Evolutionary conservation across 164 flowering plant species (phyloP), one percentile per base, ranked within the genome.

Genomic region (Euptelea pleiosperma): DNA sequence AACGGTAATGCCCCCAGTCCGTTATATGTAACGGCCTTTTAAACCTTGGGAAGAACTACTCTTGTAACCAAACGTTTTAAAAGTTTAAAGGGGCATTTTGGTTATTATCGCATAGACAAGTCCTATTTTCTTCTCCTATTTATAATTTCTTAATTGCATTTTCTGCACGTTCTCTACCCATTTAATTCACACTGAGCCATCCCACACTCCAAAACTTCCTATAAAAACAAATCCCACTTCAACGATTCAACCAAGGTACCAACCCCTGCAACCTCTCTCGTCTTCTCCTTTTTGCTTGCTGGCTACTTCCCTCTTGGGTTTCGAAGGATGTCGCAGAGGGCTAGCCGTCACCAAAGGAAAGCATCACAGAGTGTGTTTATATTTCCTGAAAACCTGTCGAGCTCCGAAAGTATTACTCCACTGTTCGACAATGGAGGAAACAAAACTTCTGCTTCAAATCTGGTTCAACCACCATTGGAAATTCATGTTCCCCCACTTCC

Each of bases 321-420:
- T 29, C 19, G 25, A n/a, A 64, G 15, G 45, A 73, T 73, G 80
- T 73, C 79, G 26, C 69, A 65, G 39, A 70, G 64, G 58, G 53
- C 58, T 0, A 63, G 61, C 26, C 76, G 82, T 37, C 82, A 78
- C 58, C 77, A 72, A 42, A 63, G 79, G 48, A 75, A 57, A 63
- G 69, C 82, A 21, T 78, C 82, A 16, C 82, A 78, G 69, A 48
- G 75, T 52, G 66, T 60, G 18, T 70, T 78, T 54, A 58, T 65
- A 41, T 31, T 70, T 31, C 65, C 69, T 1, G 82, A 78, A 2
- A 48, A 62, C 48, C 64, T 75, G 54, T 36, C 63, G 7, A 50
- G 40, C 11, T 26, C 24, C 18, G 58, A 36, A 12, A 6, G n/a
- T n/a, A n/a, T n/a, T n/a, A n/a, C 43, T 36, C 43, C 57, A 15